Evolutionary conservation across 2,329 filamentous ascomycete species (phyloP), one percentile per base, ranked within the genome.

Genomic region (Talaromyces amestolkiae): DNA sequence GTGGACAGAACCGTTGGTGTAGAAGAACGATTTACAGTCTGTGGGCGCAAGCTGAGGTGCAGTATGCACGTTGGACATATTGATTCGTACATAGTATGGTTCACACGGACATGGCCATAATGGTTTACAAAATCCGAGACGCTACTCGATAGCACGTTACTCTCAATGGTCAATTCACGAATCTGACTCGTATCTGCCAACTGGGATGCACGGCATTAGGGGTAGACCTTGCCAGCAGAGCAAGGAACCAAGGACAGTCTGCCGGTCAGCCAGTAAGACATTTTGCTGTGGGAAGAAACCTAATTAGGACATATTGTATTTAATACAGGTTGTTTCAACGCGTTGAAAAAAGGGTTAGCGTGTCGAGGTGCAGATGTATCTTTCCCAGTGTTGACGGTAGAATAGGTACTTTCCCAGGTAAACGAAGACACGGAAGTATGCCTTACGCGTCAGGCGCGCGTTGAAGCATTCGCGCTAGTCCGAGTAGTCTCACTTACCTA

Each of bases 391-490:
- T 15, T 39, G 31, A 47, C 15, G 35, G 17, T 22, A 22, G 53
- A 22, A 56, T 39, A 54, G 47, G 31, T 54, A 62, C 60, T 43
- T 62, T 31, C 49, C 49, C 33, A 53, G 49, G 27, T 15, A 24
- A 33, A 53, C 49, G 41, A 19, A 10, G 43, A 31, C 31, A 61
- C 43, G 22, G 31, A 27, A 35, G 47, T 41, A 63, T 37, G 47
- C 61, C 61, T 63, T 54, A 63, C 61, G 61, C 49, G 49, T 56
- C 27, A 63, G 51, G 39, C 51, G 13, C 56, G 61, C 61, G 61
- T 63, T 24, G 13, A 27, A n/a, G n/a, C 39, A 63, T 54, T 11
- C 37, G 35, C 37, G 15, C 35, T 45, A 51, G 22, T 43, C 47
- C 24, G 43, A 15, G 6, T 22, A 41, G 43, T 62, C 33, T 41